phyloP scores from a whole-genome alignment of 1,139 yeast genomes.

The Scheffersomyces parashehatae region DNA sequence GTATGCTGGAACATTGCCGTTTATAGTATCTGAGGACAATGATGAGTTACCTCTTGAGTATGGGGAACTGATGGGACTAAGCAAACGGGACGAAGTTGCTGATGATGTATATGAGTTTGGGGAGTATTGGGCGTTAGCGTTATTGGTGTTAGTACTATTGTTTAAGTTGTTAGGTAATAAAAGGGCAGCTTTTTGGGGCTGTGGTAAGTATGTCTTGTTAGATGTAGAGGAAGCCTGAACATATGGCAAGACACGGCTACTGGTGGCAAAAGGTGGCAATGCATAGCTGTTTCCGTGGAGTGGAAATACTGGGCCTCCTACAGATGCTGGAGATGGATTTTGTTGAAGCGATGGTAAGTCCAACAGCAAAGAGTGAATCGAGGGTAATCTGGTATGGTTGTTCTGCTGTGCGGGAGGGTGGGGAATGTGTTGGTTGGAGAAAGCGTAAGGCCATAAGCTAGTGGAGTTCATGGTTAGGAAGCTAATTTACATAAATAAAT shows the following conservation, averaged over 20 bases:
- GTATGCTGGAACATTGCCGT: neutral
- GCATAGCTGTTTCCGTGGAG: neutral
- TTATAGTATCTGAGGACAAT: conserved; percentile 1
- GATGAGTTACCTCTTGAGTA: conserved; percentile 1
- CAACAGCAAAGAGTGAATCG: conserved; percentile 30
- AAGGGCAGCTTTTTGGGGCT: too few species aligned
- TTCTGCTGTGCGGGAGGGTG: neutral
- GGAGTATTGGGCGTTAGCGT: conserved; percentile 11
- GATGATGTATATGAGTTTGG: conserved; percentile 1
- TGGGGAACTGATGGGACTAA: conserved; percentile 11
- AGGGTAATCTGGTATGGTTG: conserved; percentile 20
- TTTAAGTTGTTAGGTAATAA: too few species aligned
- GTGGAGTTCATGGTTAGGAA: conserved; percentile 1
- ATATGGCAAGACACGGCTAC: conserved; percentile 7
- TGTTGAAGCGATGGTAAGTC: conserved; percentile 18
- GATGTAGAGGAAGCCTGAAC: neutral
- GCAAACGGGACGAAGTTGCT: conserved; percentile 2
- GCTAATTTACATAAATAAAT: neutral
- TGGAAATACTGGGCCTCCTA: too few species aligned
- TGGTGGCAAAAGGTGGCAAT: neutral
- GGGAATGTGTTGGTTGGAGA: conserved; percentile 2
- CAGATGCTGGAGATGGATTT: neutral
- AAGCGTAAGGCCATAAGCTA: neutral
- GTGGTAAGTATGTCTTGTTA: too few species aligned
- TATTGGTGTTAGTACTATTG: conserved; percentile 7